These are phyloP conservation scores for Serpula lacrymans DNA, from an alignment of 768 basidiomycete genomes.

Conservation along the genomic window DNA sequence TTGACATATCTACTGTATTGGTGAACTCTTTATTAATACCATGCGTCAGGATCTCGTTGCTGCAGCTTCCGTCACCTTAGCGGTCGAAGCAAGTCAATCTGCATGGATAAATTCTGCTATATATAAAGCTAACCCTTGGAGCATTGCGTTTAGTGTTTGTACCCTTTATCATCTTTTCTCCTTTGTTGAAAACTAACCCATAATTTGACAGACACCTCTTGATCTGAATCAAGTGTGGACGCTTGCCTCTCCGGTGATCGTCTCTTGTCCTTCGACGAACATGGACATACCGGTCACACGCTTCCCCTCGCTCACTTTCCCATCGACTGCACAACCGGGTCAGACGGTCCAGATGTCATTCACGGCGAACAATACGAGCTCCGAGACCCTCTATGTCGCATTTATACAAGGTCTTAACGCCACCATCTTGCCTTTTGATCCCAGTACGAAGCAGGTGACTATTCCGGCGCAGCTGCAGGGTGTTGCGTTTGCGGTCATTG, in stretches of 20 bases:
- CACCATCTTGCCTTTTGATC: slow-evolving; percentile 26
- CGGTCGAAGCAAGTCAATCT: slow-evolving; percentile 50
- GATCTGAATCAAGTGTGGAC: slow-evolving; percentile 44
- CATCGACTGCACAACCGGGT: slow-evolving; percentile 29
- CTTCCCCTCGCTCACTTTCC: slow-evolving; percentile 41
- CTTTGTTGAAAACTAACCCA: slow-evolving; percentile 22
- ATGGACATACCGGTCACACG: slow-evolving; percentile 43
- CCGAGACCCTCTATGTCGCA: slow-evolving; percentile 28
- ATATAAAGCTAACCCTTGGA: slow-evolving; percentile 40
- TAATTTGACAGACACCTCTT: slow-evolving; percentile 29
- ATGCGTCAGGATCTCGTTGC: slow-evolving; percentile 40
- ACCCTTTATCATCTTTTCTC: neutral
- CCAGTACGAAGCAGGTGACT: slow-evolving; percentile 11
- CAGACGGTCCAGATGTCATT: slow-evolving; percentile 24
- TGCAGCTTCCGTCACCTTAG: slow-evolving; percentile 56
- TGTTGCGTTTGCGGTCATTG: slow-evolving; percentile 36
- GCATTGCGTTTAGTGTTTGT: slow-evolving; percentile 40
- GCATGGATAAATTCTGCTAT: slow-evolving; percentile 47
- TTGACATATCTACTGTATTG: neutral
- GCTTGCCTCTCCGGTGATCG: slow-evolving; percentile 45
- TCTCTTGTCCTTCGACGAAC: slow-evolving; percentile 45
- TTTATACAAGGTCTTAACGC: slow-evolving; percentile 33
- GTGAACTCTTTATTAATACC: slow-evolving; percentile 2
- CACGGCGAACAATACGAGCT: slow-evolving; percentile 12
- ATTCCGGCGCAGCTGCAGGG: slow-evolving; percentile 24